Conservation (phyloP, 495 filamentous ascomycete genomes). For the Talaromyces stipitatus region DNA sequence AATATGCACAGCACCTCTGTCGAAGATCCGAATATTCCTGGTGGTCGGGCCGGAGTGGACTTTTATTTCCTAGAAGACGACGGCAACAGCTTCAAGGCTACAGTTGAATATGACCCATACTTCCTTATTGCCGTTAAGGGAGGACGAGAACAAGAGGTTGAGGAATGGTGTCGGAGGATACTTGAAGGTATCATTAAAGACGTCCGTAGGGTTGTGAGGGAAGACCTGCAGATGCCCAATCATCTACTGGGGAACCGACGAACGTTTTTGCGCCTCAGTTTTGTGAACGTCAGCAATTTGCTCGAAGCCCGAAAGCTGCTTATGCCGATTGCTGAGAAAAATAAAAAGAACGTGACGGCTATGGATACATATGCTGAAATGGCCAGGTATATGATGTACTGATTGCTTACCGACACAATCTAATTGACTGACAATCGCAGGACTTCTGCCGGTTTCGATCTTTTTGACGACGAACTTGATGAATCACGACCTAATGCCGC, state of each 20-base stretch:
- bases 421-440: conserved; percentile 37
- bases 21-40: conserved; percentile 73
- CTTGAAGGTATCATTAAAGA: conserved; percentile 81
- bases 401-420: background rate
- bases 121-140: conserved; percentile 87
- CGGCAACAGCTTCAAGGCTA: conserved; percentile 91
- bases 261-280: conserved; percentile 76
- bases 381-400: conserved; percentile 54
- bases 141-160: conserved; percentile 83
- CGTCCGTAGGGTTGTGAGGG: conserved; percentile 72
- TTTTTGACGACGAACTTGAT: conserved; percentile 89
- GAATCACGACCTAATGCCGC: conserved; percentile 76
- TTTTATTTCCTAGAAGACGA: conserved; percentile 96
- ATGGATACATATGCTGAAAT: conserved; percentile 99
- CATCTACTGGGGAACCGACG: conserved; percentile 87
- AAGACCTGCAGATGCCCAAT: conserved; percentile 94
- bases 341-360: conserved; percentile 85
- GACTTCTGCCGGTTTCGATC: conserved; percentile 81
- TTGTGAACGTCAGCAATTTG: conserved; percentile 80
- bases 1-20: conserved; percentile 88
- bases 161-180: conserved; percentile 85
- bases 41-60: conserved; percentile 84
- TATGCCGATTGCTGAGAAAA: conserved; percentile 90
- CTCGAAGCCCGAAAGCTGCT: conserved; percentile 74
- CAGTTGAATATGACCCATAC: conserved; percentile 93